phyloP scores from a whole-genome alignment of 768 basidiomycete genomes.

The Russula sp. region DNA sequence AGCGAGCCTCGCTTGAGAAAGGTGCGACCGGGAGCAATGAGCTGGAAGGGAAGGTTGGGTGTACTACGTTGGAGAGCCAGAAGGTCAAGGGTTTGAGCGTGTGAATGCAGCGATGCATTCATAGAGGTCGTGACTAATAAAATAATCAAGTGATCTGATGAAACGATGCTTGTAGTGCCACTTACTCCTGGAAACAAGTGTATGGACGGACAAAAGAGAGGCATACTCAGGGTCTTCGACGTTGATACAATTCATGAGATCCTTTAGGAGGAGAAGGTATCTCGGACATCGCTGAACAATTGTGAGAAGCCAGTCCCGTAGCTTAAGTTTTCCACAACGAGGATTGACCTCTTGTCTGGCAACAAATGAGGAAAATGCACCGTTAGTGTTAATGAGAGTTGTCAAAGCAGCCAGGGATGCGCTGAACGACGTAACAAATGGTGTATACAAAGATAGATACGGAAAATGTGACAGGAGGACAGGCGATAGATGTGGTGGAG shows the following conservation, averaged over 20 bases:
- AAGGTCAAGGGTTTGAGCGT: constrained; percentile 71
- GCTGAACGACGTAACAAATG: constrained; percentile 78
- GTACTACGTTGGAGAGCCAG: constrained; percentile 79
- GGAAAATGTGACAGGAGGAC: constrained; percentile 80
- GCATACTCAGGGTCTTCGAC: constrained; percentile 64
- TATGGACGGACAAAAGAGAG: constrained; percentile 56
- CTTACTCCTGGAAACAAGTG: constrained; percentile 73
- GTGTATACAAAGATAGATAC: constrained; percentile 82
- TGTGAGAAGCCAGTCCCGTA: constrained; percentile 83
- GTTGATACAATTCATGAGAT: constrained; percentile 67
- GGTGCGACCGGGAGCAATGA: constrained; percentile 77
- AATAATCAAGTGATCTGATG: constrained; percentile 20
- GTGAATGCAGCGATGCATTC: constrained; percentile 74
- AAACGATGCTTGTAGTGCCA: not conserved
- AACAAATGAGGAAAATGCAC: constrained; percentile 62
- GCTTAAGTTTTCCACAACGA: constrained; percentile 66
- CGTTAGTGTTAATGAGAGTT: constrained; percentile 52
- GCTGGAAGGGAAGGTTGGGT: constrained; percentile 68
- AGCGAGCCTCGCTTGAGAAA: constrained; percentile 68
- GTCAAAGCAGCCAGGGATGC: constrained; percentile 57
- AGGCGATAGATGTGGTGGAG: constrained; percentile 50
- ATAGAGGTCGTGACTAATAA: constrained; percentile 70
- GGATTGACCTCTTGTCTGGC: constrained; percentile 63
- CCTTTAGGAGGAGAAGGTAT: constrained; percentile 79
- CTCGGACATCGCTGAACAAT: constrained; percentile 87